Base-by-base conservation (phyloP, 1,139 yeast species). In the Yamadazyma pseudoaaseri region DNA sequence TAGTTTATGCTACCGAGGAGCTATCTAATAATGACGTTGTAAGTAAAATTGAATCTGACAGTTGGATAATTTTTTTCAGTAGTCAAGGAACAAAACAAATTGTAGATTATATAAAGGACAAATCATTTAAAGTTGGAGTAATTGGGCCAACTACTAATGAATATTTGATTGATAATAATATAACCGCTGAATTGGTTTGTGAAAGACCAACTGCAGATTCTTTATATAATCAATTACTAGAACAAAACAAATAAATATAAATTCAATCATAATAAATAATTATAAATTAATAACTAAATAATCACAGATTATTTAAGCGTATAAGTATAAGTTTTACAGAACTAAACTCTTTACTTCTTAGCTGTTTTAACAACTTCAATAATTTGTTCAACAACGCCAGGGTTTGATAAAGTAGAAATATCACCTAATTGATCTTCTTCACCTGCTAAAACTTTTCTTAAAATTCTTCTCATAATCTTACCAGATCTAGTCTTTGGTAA, bases 61-160 rank as follows among this genome's bases (percentile, higher is more conserved):
- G 25, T 4, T 85, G 95, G 95, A 64, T 89, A 5, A 83, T 89
- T 0, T 85, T 92, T 42, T 92, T 90, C 57, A 86, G 97, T 43
- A 95, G 97, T 0, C 95, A 92, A 44, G 96, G 96, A 0, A 83
- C 95, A 0, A 74, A 72, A 27, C 64, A 58, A 1, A 81, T 86
- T 6, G 74, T 85, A 2, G 61, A 71, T 9, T 64, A 65, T 43
- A 44, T 81, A 28, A 59, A 54, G 28, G 37, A 43, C 20, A 41
- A 40, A 7, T 42, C 45, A 1, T 39, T 44, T 26, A 71, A 69
- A 35, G 65, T 89, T 13, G 97, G 95, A 0, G 79, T 90, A 4
- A 92, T 92, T 41, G 98, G 98, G 0, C 97, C 97, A 1, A 90
- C 97, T 0, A 92, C 98, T 0, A 79, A 82, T 43, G 75, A 71